These are phyloP conservation scores for Berberis thunbergii DNA, from an alignment of 164 flowering plant genomes.

Conservation along the genomic window DNA sequence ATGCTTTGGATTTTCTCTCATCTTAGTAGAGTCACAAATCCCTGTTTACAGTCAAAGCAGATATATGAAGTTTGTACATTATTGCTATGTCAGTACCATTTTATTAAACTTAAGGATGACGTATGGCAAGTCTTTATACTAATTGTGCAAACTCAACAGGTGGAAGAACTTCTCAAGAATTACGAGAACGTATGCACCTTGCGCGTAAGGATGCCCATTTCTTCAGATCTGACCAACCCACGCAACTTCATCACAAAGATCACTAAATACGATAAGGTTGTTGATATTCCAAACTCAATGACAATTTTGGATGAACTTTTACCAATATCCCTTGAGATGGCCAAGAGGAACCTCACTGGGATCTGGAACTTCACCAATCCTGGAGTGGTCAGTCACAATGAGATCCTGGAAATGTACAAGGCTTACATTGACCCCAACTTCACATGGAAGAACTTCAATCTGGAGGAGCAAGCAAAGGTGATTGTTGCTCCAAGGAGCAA, in stretches of 20 bases:
- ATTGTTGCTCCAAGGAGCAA: conserved; percentile 38
- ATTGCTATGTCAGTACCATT: too few species aligned
- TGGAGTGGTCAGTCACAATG: conserved; percentile 39
- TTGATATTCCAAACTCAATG: conserved; percentile 36
- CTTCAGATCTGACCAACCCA: conserved; percentile 33
- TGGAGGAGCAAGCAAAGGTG: conserved; percentile 40
- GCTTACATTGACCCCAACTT: conserved; percentile 30
- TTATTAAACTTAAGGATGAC: too few species aligned
- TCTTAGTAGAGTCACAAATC: too few species aligned
- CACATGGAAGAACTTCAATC: conserved; percentile 34
- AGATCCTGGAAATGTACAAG: conserved; percentile 32
- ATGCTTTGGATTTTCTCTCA: too few species aligned
- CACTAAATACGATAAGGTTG: conserved; percentile 31
- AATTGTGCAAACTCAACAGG: conserved; percentile 13
- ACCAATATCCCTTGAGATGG: conserved; percentile 38
- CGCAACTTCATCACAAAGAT: conserved; percentile 37
- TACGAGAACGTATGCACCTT: conserved; percentile 36
- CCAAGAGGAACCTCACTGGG: conserved; percentile 34
- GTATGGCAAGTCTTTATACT: neutral
- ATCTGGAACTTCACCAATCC: conserved; percentile 40
- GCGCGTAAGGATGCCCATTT: conserved; percentile 39
- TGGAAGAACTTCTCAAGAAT: conserved; percentile 37
- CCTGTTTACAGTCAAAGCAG: too few species aligned
- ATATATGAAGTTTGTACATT: too few species aligned
- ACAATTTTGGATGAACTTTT: conserved; percentile 36